Conservation (phyloP, 1,139 yeast species). For the Candida dubliniensis region DNA sequence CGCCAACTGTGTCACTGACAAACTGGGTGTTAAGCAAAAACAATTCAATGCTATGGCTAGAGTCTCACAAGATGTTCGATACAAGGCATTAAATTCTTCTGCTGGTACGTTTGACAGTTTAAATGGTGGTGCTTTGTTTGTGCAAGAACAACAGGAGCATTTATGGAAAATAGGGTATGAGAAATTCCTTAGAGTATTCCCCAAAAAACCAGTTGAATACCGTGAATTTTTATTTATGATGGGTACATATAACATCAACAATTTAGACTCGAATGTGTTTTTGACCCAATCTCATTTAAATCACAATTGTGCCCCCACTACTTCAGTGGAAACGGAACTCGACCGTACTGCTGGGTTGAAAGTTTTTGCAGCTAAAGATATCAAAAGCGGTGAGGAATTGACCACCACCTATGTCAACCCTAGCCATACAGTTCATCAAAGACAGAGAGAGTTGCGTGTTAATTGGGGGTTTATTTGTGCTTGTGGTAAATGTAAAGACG, state of each 20-base stretch:
- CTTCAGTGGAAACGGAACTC: slow-evolving; percentile 49
- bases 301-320: slow-evolving; percentile 76
- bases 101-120: slow-evolving; percentile 56
- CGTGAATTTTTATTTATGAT: slow-evolving; percentile 60
- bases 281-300: slow-evolving; percentile 69
- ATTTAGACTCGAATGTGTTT: slow-evolving; percentile 63
- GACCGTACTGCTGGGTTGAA: slow-evolving; percentile 55
- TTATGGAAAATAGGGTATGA: slow-evolving; percentile 61
- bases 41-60: slow-evolving; percentile 67
- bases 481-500: slow-evolving; percentile 66
- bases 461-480: slow-evolving; percentile 83
- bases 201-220: slow-evolving; percentile 41
- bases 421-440: slow-evolving; percentile 56
- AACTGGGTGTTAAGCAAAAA: slow-evolving; percentile 35
- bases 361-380: slow-evolving; percentile 58
- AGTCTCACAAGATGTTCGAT: slow-evolving; percentile 66
- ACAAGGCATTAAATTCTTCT: slow-evolving; percentile 57
- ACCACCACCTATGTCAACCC: slow-evolving; percentile 73
- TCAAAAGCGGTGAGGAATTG: slow-evolving; percentile 66
- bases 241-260: slow-evolving; percentile 76
- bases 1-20: slow-evolving; percentile 50
- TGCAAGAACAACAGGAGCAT: slow-evolving; percentile 56
- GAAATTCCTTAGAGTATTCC: slow-evolving; percentile 52
- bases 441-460: slow-evolving; percentile 68
- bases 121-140: slow-evolving; percentile 51